Conservation (phyloP, 768 basidiomycete genomes). For the Chalciporus pseudorubinellus region DNA sequence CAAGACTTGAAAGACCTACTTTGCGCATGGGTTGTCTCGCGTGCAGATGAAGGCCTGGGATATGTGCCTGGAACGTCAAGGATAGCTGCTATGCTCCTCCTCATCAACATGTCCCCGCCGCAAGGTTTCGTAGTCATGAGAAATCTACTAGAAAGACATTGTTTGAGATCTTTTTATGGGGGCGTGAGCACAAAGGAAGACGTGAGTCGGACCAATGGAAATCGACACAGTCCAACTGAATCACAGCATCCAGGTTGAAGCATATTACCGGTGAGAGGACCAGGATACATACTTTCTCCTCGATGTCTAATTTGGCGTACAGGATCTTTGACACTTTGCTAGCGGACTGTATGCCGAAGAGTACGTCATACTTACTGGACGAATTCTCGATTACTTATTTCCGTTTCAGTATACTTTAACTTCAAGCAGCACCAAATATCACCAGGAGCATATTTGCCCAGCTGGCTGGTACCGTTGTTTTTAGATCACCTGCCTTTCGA, state of each 20-base stretch:
- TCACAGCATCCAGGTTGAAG: constrained; percentile 62
- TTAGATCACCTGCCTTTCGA: constrained; percentile 88
- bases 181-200: constrained; percentile 70
- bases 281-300: neutral
- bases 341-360: constrained; percentile 92
- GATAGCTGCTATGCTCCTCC: constrained; percentile 81
- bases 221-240: constrained; percentile 29
- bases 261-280: constrained; percentile 73
- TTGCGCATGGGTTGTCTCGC: constrained; percentile 83
- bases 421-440: constrained; percentile 93
- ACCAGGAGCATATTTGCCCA: constrained; percentile 76
- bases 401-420: constrained; percentile 77
- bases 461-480: constrained; percentile 82
- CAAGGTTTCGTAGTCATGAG: constrained; percentile 81
- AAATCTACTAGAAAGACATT: constrained; percentile 83
- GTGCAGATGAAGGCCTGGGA: constrained; percentile 78
- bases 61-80: constrained; percentile 69
- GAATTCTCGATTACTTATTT: neutral
- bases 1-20: constrained; percentile 80
- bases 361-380: constrained; percentile 40
- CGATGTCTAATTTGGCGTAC: constrained; percentile 13
- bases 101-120: constrained; percentile 75
- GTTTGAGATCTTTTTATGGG: constrained; percentile 82
- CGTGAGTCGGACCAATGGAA: constrained; percentile 46
- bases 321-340: constrained; percentile 92